Evolutionary conservation across 202 grass and related monocot species (phyloP), one percentile per base, ranked within the genome.

Genomic region (Musa balbisiana): DNA sequence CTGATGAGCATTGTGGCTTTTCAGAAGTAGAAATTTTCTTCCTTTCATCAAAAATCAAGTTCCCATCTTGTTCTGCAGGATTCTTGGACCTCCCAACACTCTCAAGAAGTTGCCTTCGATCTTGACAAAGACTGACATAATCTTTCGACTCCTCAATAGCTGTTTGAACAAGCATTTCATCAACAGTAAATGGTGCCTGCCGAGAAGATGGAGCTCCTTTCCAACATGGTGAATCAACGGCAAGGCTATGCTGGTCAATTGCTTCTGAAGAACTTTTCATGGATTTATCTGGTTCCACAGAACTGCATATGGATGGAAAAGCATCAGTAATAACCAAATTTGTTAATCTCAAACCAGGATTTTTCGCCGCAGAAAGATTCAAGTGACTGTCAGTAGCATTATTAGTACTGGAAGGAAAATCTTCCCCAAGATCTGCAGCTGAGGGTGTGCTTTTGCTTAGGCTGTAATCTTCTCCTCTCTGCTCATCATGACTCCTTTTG

Each of bases 201-300:
- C 72, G 78, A n/a, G 73, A 55, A n/a, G 77, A 21, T 78, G 91
- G 81, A 81, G 86, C 76, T 69, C 91, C 85, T 77, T 90, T 94
- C 91, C 91, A 94, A 85, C 91, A 94, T 70, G 91, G 91, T 15
- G 83, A 94, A 67, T 94, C 88, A 67, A 90, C 85, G 50, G 66
- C 82, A 74, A 84, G 80, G 78, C 73, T 94, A 60, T 86, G 84
- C 65, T 84, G 75, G 76, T 94, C 91, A 79, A 78, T 64, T 74
- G 79, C 58, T 60, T 84, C 82, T 21, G 83, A 85, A 81, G 79
- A 76, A 53, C 52, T 74, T 51, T 26, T 56, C 1, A 56, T 33
- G 13, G 51, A 74, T 29, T 74, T 74, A 74, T 56, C 22, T 9
- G 25, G 52, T 56, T 74, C 72, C 16, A 55, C n/a, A 56, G 53